Evolutionary conservation across 768 basidiomycete species (phyloP).

Genomic region (Dioszegia crocea): DNA sequence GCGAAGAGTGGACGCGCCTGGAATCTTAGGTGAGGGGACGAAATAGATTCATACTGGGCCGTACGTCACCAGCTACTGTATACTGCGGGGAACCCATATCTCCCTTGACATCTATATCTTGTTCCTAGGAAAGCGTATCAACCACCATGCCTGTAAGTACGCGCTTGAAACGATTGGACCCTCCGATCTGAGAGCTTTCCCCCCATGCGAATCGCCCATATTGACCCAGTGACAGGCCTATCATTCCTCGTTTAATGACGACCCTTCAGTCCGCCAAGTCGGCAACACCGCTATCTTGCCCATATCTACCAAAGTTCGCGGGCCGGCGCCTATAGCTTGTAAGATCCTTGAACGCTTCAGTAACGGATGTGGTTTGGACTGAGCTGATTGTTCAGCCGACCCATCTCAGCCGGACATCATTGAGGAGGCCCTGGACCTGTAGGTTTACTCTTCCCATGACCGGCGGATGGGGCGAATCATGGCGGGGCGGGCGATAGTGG

Average conservation of each 20-base stretch:
- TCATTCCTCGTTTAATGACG: conserved; percentile 81
- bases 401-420: conserved; percentile 77
- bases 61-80: not conserved
- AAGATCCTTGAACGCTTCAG: conserved; percentile 10
- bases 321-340: conserved; percentile 73
- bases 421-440: conserved; percentile 88
- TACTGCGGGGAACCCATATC: not conserved
- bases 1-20: not conserved
- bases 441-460: no score
- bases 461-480: no score
- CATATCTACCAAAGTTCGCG: conserved; percentile 84
- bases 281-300: conserved; percentile 89
- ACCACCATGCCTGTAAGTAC: conserved; percentile 24
- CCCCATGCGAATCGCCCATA: not conserved
- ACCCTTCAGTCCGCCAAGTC: conserved; percentile 70
- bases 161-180: not conserved
- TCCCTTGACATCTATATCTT: not conserved
- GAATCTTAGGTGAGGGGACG: not conserved
- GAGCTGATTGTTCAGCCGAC: conserved; percentile 59
- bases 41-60: not conserved
- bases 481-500: no score
- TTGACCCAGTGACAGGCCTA: conserved; percentile 65
- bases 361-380: not conserved
- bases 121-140: not conserved
- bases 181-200: not conserved